A percentile compares a stretch with the other conserved stretches of the same genome.
phyloP scores from a whole-genome alignment of 345 rosid genomes.

The Combretum micranthum region DNA sequence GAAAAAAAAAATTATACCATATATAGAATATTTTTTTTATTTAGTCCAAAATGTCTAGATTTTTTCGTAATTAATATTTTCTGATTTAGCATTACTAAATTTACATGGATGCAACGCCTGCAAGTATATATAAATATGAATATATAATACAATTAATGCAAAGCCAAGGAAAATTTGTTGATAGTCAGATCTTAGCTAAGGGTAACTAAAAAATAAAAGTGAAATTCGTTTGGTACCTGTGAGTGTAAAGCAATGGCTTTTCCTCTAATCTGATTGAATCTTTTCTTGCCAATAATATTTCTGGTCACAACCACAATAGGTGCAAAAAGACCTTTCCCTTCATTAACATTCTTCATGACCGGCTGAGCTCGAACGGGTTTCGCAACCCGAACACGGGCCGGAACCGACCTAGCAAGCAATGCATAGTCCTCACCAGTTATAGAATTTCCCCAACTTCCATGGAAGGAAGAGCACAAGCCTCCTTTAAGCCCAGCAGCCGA shows the following conservation, averaged over 20 bases:
- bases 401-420: slow-evolving; percentile 27
- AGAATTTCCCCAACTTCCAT: slow-evolving; percentile 47
- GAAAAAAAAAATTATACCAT: too few relatives aligned
- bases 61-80: too few relatives aligned
- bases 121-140: too few relatives aligned
- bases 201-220: background rate
- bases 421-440: slow-evolving; percentile 44
- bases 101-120: too few relatives aligned
- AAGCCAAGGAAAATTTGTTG: too few relatives aligned
- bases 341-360: slow-evolving; percentile 83
- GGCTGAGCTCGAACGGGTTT: slow-evolving; percentile 46
- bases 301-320: slow-evolving; percentile 73
- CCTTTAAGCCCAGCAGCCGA: slow-evolving; percentile 40
- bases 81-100: too few relatives aligned
- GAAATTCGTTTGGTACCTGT: slow-evolving; percentile 38
- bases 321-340: slow-evolving; percentile 92
- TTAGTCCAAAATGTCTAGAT: too few relatives aligned
- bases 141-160: too few relatives aligned
- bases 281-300: slow-evolving; percentile 68
- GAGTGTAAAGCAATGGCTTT: slow-evolving; percentile 97
- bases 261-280: slow-evolving; percentile 88
- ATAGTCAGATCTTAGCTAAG: too few relatives aligned
- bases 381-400: slow-evolving; percentile 28
- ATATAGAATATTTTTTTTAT: too few relatives aligned
- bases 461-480: slow-evolving; percentile 34